These are phyloP conservation scores for Tremella yokohamensis DNA, from an alignment of 768 basidiomycete species.

Conservation along the genomic window DNA sequence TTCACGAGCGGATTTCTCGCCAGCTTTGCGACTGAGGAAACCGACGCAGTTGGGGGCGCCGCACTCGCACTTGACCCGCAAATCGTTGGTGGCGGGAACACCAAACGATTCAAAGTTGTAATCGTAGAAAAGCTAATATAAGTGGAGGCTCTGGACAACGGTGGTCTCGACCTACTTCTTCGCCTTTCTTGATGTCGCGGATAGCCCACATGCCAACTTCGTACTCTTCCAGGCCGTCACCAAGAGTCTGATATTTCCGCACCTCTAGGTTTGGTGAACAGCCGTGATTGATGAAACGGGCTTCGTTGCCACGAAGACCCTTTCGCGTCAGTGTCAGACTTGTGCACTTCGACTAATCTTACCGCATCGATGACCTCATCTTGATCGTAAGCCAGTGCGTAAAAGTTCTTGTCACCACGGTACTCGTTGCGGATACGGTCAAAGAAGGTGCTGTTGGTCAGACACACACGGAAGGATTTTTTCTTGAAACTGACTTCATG, in stretches of 20 bases:
- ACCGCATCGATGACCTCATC: slow-evolving; percentile 53
- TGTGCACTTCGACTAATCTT: slow-evolving; percentile 4
- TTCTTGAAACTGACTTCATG: slow-evolving; percentile 32
- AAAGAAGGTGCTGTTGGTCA: slow-evolving; percentile 39
- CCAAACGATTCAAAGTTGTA: slow-evolving; percentile 51
- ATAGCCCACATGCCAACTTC: slow-evolving; percentile 53
- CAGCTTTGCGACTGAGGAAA: slow-evolving; percentile 43
- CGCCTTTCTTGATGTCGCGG: slow-evolving; percentile 48
- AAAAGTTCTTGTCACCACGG: slow-evolving; percentile 46
- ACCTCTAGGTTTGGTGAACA: slow-evolving; percentile 52
- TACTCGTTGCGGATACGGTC: slow-evolving; percentile 44
- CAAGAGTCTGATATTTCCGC: slow-evolving; percentile 47
- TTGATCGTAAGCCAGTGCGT: slow-evolving; percentile 52
- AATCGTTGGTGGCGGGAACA: slow-evolving; percentile 30
- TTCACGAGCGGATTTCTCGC: slow-evolving; percentile 28
- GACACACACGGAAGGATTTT: neutral
- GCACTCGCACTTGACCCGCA: slow-evolving; percentile 49
- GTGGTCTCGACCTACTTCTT: slow-evolving; percentile 41
- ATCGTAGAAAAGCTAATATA: slow-evolving; percentile 48
- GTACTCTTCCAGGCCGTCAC: slow-evolving; percentile 50
- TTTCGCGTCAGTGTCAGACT: slow-evolving; percentile 12
- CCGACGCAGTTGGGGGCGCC: slow-evolving; percentile 48
- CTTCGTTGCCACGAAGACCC: slow-evolving; percentile 52
- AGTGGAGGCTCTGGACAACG: neutral
- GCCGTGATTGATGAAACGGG: slow-evolving; percentile 53